Conservation (phyloP, 129 eudicot species). For the Arctium minus region DNA sequence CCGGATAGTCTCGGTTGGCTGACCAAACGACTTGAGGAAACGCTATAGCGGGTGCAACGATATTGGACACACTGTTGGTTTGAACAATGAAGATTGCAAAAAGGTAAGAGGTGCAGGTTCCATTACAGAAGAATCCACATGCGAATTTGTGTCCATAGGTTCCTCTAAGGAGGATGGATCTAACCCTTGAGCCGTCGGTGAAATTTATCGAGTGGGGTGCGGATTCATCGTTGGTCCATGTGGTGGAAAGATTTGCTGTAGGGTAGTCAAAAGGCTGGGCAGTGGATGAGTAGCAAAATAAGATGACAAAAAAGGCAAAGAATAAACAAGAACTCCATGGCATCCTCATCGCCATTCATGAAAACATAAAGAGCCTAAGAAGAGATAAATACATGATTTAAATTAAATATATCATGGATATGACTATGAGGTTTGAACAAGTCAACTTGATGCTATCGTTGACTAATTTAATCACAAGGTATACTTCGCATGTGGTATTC, state of each 20-base stretch:
- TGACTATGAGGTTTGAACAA: neutral
- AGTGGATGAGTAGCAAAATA: neutral
- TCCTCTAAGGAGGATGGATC: constrained; percentile 9
- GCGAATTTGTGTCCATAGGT: neutral
- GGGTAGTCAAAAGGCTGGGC: neutral
- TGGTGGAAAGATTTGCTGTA: neutral
- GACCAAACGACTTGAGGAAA: constrained; percentile 23
- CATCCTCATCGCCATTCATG: neutral
- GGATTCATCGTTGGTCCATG: neutral
- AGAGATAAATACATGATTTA: neutral
- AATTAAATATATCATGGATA: neutral
- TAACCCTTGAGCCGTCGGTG: neutral
- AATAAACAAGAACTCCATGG: neutral
- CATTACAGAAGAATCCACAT: constrained; percentile 27
- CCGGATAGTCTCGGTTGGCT: constrained; percentile 22
- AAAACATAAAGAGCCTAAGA: neutral
- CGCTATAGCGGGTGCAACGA: neutral
- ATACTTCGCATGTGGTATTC: neutral
- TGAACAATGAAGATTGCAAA: constrained; percentile 10
- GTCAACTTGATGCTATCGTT: neutral
- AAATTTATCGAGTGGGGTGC: neutral
- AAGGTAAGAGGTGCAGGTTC: constrained; percentile 5
- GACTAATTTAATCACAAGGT: neutral
- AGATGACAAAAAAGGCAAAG: neutral
- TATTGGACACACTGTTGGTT: neutral